Evolutionary conservation across 768 basidiomycete genomes (phyloP).

Genomic region (Cytidiella melzeri): DNA sequence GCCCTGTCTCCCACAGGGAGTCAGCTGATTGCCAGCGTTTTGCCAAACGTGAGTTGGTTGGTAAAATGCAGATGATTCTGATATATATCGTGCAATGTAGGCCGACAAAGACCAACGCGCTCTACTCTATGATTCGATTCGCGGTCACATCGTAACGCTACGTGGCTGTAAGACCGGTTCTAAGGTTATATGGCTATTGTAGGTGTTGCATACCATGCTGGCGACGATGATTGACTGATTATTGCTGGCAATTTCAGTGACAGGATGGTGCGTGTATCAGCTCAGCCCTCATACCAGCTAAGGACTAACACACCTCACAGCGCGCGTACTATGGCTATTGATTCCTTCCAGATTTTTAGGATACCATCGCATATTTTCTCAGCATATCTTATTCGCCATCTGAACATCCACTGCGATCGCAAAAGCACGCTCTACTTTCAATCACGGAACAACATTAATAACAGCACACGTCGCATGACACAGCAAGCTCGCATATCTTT

Average conservation of each 20-base stretch:
- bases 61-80: not conserved
- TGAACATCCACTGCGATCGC: not conserved
- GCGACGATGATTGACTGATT: conserved; percentile 26
- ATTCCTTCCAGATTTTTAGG: conserved; percentile 20
- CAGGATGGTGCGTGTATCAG: conserved; percentile 40
- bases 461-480: not conserved
- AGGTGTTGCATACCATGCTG: conserved; percentile 17
- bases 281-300: not conserved
- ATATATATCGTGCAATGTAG: conserved; percentile 29
- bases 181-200: conserved; percentile 89
- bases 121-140: conserved; percentile 77
- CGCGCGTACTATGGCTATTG: conserved; percentile 62
- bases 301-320: conserved; percentile 26
- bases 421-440: no score
- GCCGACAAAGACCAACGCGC: conserved; percentile 85
- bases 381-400: conserved; percentile 20
- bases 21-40: conserved; percentile 76
- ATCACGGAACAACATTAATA: no score
- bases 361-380: conserved; percentile 23
- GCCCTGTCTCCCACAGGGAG: conserved; percentile 81
- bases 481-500: not conserved
- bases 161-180: conserved; percentile 89
- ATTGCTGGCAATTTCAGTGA: conserved; percentile 34
- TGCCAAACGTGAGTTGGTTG: conserved; percentile 67
- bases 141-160: conserved; percentile 84